These are phyloP conservation scores for Saksenaea vasiformis DNA, from an alignment of 371 early-diverging fungal species.

Conservation along the genomic window DNA sequence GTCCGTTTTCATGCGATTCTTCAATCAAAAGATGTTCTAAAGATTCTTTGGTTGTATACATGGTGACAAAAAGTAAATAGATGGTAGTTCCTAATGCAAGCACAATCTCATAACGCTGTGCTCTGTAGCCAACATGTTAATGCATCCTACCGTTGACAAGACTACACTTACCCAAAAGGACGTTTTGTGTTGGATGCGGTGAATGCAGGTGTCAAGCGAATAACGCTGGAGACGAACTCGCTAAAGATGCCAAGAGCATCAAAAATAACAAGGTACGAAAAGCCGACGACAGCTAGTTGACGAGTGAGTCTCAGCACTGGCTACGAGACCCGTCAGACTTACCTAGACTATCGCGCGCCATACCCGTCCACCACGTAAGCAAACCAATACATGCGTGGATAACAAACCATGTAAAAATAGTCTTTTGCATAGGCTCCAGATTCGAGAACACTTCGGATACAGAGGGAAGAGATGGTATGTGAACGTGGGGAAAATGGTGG, in stretches of 20 bases:
- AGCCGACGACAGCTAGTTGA: constrained; percentile 51
- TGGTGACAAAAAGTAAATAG: constrained; percentile 56
- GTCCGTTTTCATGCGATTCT: constrained; percentile 30
- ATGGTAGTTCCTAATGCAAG: constrained; percentile 52
- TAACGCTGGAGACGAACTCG: constrained; percentile 46
- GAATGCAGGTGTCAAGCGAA: constrained; percentile 41
- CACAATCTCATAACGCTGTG: constrained; percentile 50
- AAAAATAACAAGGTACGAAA: constrained; percentile 21
- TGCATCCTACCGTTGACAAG: not conserved
- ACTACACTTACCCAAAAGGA: constrained; percentile 50
- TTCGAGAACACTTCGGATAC: constrained; percentile 45
- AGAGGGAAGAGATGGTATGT: constrained; percentile 38
- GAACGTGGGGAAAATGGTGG: constrained; percentile 25
- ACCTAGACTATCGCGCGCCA: constrained; percentile 55
- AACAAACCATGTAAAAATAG: constrained; percentile 62
- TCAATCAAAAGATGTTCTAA: constrained; percentile 56
- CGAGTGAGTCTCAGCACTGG: not conserved
- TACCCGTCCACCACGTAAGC: constrained; percentile 54
- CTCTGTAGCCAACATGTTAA: constrained; percentile 20
- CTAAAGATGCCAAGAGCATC: constrained; percentile 31
- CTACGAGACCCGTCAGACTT: constrained; percentile 11
- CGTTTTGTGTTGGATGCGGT: constrained; percentile 39
- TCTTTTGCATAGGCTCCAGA: constrained; percentile 58
- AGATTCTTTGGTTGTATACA: constrained; percentile 59
- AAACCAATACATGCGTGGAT: constrained; percentile 49